phyloP scores from a whole-genome alignment of 2,329 filamentous ascomycete genomes.

The Xylaria sp. region DNA sequence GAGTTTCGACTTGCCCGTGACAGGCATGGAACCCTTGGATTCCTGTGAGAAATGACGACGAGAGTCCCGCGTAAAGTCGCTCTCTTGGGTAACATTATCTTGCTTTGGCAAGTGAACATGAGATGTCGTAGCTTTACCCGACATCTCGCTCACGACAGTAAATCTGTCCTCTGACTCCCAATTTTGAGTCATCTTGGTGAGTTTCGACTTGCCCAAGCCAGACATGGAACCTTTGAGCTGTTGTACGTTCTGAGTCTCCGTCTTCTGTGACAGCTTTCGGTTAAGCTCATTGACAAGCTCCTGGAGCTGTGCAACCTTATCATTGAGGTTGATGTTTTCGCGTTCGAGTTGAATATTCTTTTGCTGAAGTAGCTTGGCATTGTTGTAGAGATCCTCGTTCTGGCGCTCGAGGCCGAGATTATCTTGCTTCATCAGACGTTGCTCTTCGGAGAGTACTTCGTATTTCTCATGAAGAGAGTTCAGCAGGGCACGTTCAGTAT shows the following conservation, averaged over 20 bases:
- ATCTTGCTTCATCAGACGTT: constrained; percentile 60
- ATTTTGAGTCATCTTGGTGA: constrained; percentile 50
- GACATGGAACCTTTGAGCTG: constrained; percentile 64
- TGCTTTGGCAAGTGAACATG: constrained; percentile 49
- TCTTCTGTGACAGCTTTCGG: constrained; percentile 40
- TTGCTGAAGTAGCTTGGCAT: constrained; percentile 55
- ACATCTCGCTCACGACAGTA: constrained; percentile 47
- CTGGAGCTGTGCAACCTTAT: constrained; percentile 60
- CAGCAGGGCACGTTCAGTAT: constrained; percentile 48
- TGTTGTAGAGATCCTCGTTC: constrained; percentile 65
- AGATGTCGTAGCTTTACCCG: constrained; percentile 48
- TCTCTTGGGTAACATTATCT: constrained; percentile 52
- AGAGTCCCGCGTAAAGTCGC: constrained; percentile 50
- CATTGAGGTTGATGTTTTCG: constrained; percentile 58
- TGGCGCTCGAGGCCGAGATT: constrained; percentile 64
- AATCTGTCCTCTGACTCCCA: constrained; percentile 48
- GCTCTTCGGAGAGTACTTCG: constrained; percentile 51
- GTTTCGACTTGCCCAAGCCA: constrained; percentile 43
- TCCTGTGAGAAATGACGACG: constrained; percentile 52
- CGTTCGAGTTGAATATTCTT: constrained; percentile 62
- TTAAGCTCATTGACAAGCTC: constrained; percentile 58
- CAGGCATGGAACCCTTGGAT: constrained; percentile 62
- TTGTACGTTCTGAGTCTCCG: constrained; percentile 40
- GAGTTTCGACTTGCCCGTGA: constrained; percentile 43
- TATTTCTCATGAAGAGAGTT: constrained; percentile 53